Percentiles rank a stretch among this genome's conserved stretches.
phyloP scores from a whole-genome alignment of 305 asterid genomes.

The Salvia sclarea region DNA sequence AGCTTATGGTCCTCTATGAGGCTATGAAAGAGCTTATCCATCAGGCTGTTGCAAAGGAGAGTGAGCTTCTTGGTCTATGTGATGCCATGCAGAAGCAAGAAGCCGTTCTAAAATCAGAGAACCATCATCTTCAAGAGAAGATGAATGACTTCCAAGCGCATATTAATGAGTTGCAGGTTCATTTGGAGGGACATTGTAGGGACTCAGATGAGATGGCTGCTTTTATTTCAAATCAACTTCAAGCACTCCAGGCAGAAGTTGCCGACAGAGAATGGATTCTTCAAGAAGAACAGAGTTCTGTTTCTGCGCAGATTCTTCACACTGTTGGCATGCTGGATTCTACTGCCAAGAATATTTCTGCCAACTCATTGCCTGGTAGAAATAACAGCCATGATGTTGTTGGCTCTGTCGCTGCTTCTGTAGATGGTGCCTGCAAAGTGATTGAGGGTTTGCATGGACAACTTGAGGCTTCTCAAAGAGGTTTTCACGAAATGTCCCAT shows the following conservation, averaged over 20 bases:
- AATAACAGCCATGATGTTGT: constrained; percentile 44
- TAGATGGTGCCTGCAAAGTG: constrained; percentile 56
- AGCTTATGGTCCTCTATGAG: constrained; percentile 76
- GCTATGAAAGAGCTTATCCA: constrained; percentile 47
- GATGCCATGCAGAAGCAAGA: constrained; percentile 61
- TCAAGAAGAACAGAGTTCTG: constrained; percentile 67
- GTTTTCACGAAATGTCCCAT: constrained; percentile 46
- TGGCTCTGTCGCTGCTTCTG: constrained; percentile 55
- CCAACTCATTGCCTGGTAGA: constrained; percentile 38
- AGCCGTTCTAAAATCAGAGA: constrained; percentile 55
- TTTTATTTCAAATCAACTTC: constrained; percentile 58
- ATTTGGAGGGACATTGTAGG: constrained; percentile 54
- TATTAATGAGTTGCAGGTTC: constrained; percentile 53
- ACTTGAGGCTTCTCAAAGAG: constrained; percentile 52
- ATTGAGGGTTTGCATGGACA: constrained; percentile 61
- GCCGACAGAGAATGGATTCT: constrained; percentile 50
- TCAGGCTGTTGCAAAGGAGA: constrained; percentile 49
- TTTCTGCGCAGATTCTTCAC: constrained; percentile 54
- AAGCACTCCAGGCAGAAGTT: constrained; percentile 57
- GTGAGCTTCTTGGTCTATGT: constrained; percentile 52
- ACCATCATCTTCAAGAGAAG: constrained; percentile 53
- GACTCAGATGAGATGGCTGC: constrained; percentile 55
- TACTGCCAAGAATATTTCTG: constrained; percentile 38
- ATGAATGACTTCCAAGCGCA: constrained; percentile 46
- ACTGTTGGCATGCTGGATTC: constrained; percentile 56